These are phyloP conservation scores for Lachnellula cervina DNA, from an alignment of 2,329 filamentous ascomycete species.

Conservation along the genomic window DNA sequence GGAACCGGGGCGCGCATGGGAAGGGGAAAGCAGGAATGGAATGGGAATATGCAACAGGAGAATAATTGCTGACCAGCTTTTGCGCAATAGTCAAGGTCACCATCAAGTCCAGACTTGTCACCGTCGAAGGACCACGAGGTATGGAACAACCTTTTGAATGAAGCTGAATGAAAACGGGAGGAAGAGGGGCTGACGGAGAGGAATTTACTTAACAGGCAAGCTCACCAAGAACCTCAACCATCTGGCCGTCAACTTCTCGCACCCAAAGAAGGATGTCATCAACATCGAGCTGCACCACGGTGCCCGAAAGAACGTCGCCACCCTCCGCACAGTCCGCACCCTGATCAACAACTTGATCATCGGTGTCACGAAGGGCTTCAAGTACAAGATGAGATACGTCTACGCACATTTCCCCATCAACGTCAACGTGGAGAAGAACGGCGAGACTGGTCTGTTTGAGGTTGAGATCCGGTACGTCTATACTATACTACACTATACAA, in stretches of 20 bases:
- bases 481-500: background rate
- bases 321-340: constrained; percentile 95
- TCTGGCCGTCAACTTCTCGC: constrained; percentile 91
- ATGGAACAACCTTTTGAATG: constrained; percentile 35
- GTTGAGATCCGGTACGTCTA: constrained; percentile 92
- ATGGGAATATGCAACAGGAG: background rate
- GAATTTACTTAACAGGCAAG: constrained; percentile 59
- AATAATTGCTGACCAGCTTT: constrained; percentile 33
- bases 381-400: constrained; percentile 99
- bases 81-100: constrained; percentile 77
- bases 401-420: constrained; percentile 99
- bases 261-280: constrained; percentile 80
- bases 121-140: constrained; percentile 94
- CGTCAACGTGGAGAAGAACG: constrained; percentile 97
- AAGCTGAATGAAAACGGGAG: constrained; percentile 8
- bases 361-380: constrained; percentile 98
- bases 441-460: constrained; percentile 79
- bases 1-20: background rate
- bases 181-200: constrained; percentile 30
- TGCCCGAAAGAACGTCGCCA: constrained; percentile 93
- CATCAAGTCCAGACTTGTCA: constrained; percentile 96
- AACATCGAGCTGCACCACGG: constrained; percentile 99
- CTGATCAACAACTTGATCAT: constrained; percentile 98
- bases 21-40: too few species aligned
- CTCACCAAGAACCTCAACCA: constrained; percentile 95